A percentile compares a stretch with the other conserved stretches of the same genome.
These are phyloP conservation scores for Penicillium crustosum DNA, from an alignment of 2,329 filamentous ascomycete genomes.

Conservation along the genomic window DNA sequence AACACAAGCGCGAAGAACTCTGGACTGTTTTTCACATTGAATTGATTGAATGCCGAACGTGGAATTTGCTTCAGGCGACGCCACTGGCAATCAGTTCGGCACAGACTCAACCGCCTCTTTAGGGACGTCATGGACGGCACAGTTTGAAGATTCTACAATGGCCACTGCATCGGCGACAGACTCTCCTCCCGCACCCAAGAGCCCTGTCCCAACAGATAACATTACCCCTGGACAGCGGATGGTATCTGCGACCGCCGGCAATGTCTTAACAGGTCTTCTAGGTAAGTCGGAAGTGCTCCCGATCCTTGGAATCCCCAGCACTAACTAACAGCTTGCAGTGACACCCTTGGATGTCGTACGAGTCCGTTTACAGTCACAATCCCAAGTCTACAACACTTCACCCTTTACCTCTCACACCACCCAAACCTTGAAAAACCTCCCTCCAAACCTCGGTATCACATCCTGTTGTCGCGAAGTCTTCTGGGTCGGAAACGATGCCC, in stretches of 20 bases:
- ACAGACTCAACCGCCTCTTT: conserved; percentile 16
- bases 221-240: conserved; percentile 88
- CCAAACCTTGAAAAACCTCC: conserved; percentile 64
- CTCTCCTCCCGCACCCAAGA: conserved; percentile 18
- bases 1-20: background rate
- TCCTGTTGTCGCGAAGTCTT: conserved; percentile 97
- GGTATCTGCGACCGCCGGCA: conserved; percentile 88
- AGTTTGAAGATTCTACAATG: conserved; percentile 38
- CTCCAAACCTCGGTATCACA: conserved; percentile 84
- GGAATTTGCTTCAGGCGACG: conserved; percentile 12
- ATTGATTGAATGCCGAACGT: conserved; percentile 19
- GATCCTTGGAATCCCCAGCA: background rate
- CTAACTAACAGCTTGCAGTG: conserved; percentile 54
- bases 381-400: conserved; percentile 54
- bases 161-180: conserved; percentile 31
- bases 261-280: conserved; percentile 81
- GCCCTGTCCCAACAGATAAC: conserved; percentile 40
- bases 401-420: conserved; percentile 54
- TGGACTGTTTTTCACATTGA: background rate
- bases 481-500: conserved; percentile 83
- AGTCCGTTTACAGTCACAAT: conserved; percentile 88
- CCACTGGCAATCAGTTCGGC: conserved; percentile 11
- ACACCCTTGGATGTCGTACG: conserved; percentile 96
- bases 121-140: conserved; percentile 33
- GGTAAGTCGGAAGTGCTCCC: conserved; percentile 55